Conservation (phyloP, 345 rosid genomes). For the Leavenworthia alabamica region DNA sequence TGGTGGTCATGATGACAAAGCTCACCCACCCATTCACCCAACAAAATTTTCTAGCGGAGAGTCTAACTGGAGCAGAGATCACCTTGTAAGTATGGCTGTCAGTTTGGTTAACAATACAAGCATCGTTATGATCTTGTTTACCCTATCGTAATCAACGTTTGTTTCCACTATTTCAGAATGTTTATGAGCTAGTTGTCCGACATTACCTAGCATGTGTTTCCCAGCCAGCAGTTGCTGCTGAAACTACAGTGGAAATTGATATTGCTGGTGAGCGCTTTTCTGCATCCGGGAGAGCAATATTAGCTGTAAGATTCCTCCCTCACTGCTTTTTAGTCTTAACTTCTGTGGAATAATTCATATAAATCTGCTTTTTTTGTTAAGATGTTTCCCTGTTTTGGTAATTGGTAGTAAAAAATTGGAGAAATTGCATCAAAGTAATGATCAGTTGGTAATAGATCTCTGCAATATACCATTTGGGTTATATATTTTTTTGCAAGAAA, state of each 20-base stretch:
- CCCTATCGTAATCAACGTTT: not conserved
- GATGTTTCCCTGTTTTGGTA: conserved; percentile 11
- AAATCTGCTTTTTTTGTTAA: conserved; percentile 1
- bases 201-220: conserved; percentile 98
- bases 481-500: not conserved
- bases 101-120: conserved; percentile 7
- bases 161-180: conserved; percentile 43
- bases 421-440: not conserved
- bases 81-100: conserved; percentile 47
- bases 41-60: conserved; percentile 91
- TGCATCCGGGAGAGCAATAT: conserved; percentile 81
- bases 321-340: not conserved
- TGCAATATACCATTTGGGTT: not conserved
- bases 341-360: not conserved
- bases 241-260: conserved; percentile 91
- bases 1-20: conserved; percentile 99
- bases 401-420: not conserved
- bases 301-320: conserved; percentile 58
- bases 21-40: conserved; percentile 98
- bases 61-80: conserved; percentile 79
- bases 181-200: conserved; percentile 93
- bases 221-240: conserved; percentile 94
- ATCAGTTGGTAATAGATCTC: not conserved
- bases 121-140: not conserved
- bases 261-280: conserved; percentile 83